phyloP scores from a whole-genome alignment of 345 rosid species.

The Brassica nigra region DNA sequence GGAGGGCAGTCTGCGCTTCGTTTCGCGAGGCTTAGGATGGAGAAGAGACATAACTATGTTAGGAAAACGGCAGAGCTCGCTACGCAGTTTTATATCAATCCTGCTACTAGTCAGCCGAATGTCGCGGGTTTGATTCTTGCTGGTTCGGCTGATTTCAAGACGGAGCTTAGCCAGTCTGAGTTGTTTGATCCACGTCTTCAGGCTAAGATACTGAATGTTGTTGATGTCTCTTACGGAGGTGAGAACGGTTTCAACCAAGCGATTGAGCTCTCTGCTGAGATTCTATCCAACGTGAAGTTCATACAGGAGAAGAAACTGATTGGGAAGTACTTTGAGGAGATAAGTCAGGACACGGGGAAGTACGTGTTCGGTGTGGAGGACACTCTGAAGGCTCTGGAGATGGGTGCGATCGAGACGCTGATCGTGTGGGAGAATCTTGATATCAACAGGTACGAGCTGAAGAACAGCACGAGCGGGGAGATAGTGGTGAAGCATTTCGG shows the following conservation, averaged over 20 bases:
- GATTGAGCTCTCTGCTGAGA: slow-evolving; percentile 85
- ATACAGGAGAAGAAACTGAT: slow-evolving; percentile 90
- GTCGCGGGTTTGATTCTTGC: slow-evolving; percentile 90
- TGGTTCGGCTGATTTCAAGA: slow-evolving; percentile 95
- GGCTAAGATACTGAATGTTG: slow-evolving; percentile 86
- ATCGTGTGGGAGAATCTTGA: slow-evolving; percentile 95
- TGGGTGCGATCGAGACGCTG: slow-evolving; percentile 92
- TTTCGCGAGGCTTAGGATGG: slow-evolving; percentile 94
- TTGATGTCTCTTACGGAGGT: slow-evolving; percentile 93
- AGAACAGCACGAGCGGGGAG: slow-evolving; percentile 67
- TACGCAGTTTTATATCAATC: slow-evolving; percentile 83
- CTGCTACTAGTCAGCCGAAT: slow-evolving; percentile 92
- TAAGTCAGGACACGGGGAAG: slow-evolving; percentile 90
- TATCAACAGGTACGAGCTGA: slow-evolving; percentile 64
- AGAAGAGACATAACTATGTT: slow-evolving; percentile 89
- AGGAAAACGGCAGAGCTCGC: slow-evolving; percentile 97
- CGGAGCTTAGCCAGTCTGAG: slow-evolving; percentile 92
- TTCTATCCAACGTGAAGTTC: slow-evolving; percentile 85
- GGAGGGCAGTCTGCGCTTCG: slow-evolving; percentile 98
- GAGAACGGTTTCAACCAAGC: slow-evolving; percentile 95
- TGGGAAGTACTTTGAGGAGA: slow-evolving; percentile 94
- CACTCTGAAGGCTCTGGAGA: slow-evolving; percentile 77
- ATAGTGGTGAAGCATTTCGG: slow-evolving; percentile 63
- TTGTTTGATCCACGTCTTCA: slow-evolving; percentile 96
- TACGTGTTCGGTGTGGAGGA: slow-evolving; percentile 90